Conservation (phyloP, 306 rosid species). For the Hippophae tibetana region DNA sequence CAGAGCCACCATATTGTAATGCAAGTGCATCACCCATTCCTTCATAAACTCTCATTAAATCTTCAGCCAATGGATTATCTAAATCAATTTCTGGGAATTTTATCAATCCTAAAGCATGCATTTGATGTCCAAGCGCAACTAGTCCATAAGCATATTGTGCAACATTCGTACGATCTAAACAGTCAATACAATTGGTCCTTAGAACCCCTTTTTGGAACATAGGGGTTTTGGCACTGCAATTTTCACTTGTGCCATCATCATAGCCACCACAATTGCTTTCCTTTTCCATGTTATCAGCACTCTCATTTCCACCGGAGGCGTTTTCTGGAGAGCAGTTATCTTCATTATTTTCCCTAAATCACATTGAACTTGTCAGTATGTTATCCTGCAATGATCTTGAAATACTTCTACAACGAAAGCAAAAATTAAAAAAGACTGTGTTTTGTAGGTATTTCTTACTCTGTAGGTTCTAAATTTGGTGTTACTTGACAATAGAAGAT, state of each 20-base stretch:
- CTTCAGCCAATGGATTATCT: slow-evolving; percentile 68
- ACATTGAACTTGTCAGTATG: slow-evolving; percentile 10
- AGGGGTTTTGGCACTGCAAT: slow-evolving; percentile 25
- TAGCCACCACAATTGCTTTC: slow-evolving; percentile 10
- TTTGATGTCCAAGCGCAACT: slow-evolving; percentile 69
- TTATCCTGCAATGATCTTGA: slow-evolving; percentile 3
- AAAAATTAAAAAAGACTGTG: background rate
- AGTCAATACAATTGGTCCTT: slow-evolving; percentile 95
- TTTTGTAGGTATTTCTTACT: slow-evolving; percentile 41
- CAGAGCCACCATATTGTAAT: slow-evolving; percentile 92
- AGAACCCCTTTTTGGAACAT: slow-evolving; percentile 71
- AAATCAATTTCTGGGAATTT: slow-evolving; percentile 55
- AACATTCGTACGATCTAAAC: slow-evolving; percentile 96
- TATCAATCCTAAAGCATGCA: slow-evolving; percentile 47
- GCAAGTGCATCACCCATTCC: slow-evolving; percentile 91
- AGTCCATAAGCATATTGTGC: slow-evolving; percentile 89
- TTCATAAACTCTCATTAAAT: slow-evolving; percentile 70
- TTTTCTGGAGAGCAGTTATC: too few species aligned
- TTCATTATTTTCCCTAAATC: slow-evolving; percentile 43
- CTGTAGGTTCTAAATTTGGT: slow-evolving; percentile 28
- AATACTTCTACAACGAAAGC: background rate
- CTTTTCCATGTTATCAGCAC: slow-evolving; percentile 12
- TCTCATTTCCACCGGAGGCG: too few species aligned
- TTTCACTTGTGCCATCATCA: slow-evolving; percentile 22
- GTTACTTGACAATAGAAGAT: slow-evolving; percentile 64